Evolutionary conservation across 352 stramenopile genomes (phyloP).

Genomic region (Stramenopiles sp.): DNA sequence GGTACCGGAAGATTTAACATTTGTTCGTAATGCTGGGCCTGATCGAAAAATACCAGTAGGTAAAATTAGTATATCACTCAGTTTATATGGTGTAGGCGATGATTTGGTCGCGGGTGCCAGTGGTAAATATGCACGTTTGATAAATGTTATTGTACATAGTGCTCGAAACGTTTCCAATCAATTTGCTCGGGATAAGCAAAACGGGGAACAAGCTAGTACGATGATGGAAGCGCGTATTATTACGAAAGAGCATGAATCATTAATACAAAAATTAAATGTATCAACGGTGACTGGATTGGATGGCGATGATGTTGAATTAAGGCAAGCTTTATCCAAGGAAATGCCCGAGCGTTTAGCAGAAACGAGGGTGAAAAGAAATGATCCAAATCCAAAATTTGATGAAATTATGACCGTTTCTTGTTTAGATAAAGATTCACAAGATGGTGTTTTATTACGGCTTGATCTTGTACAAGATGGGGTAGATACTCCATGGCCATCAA

Average conservation of each 20-base stretch:
- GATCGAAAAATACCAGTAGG: not conserved
- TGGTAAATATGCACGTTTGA: not conserved
- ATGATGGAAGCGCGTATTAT: not conserved
- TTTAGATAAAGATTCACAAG: not conserved
- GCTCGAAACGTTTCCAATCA: not conserved
- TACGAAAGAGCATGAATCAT: not conserved
- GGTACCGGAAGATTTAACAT: not conserved
- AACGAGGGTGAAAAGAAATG: not conserved
- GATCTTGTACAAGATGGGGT: not conserved
- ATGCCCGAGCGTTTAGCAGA: not conserved
- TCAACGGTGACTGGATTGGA: not conserved
- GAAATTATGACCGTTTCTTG: not conserved
- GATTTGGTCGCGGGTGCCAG: not conserved
- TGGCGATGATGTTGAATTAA: not conserved
- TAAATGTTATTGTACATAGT: not conserved
- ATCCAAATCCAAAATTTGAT: not conserved
- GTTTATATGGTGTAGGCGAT: not conserved
- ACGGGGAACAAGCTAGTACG: not conserved
- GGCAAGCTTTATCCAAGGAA: not conserved
- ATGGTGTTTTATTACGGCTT: not conserved
- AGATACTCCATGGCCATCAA: not conserved
- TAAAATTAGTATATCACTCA: not conserved
- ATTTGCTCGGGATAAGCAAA: not conserved
- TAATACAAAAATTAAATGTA: not conserved
- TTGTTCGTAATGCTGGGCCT: not conserved